These are phyloP conservation scores for Cystofilobasidium ferigula DNA, from an alignment of 768 basidiomycete genomes.

Conservation along the genomic window DNA sequence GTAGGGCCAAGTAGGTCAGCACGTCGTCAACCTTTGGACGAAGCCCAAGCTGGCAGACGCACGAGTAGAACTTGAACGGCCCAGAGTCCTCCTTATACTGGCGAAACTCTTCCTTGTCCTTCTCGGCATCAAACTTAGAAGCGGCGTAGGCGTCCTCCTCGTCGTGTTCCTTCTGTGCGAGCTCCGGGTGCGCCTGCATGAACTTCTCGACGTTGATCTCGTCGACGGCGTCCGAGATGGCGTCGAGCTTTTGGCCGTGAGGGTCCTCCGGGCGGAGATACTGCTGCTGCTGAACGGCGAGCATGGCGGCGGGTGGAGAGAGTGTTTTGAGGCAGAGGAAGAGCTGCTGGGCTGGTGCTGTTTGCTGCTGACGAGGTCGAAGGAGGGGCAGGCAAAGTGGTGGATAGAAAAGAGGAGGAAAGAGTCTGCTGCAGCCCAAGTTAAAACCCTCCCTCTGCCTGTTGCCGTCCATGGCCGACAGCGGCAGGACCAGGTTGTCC, in stretches of 20 bases:
- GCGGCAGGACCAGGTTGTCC: too few species aligned
- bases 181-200: neutral
- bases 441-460: too few species aligned
- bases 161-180: neutral
- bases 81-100: slow-evolving; percentile 4
- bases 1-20: slow-evolving; percentile 3
- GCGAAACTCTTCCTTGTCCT: neutral
- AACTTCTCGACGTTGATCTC: slow-evolving; percentile 10
- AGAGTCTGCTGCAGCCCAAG: too few species aligned
- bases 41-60: neutral
- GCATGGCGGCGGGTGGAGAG: too few species aligned
- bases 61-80: slow-evolving; percentile 9
- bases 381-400: too few species aligned
- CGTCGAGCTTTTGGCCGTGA: slow-evolving; percentile 9
- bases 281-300: slow-evolving; percentile 8
- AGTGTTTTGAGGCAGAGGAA: too few species aligned
- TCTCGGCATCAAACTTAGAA: neutral
- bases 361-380: too few species aligned
- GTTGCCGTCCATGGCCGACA: too few species aligned
- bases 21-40: neutral
- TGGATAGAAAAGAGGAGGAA: too few species aligned
- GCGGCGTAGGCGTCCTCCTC: slow-evolving; percentile 8
- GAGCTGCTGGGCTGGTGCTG: too few species aligned
- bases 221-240: slow-evolving; percentile 17
- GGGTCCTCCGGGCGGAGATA: neutral